Evolutionary conservation across 148 eudicot genomes (phyloP), one percentile per base, ranked within the genome.

Genomic region (Vaccinium vitisidaea): DNA sequence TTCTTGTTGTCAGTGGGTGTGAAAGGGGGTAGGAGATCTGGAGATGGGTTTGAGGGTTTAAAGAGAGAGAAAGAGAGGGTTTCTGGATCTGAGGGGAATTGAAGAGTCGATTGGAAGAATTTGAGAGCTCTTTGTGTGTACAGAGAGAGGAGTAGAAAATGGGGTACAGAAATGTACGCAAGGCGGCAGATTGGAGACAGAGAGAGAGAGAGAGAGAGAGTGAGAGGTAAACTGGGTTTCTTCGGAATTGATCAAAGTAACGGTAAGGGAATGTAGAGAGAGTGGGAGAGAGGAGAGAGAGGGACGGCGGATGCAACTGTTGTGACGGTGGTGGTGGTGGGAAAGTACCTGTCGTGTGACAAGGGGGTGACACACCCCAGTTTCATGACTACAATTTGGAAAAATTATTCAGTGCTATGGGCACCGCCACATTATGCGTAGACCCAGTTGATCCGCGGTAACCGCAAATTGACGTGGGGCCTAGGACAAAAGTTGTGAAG

Each of bases 301-400:
- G 4, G 11, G 78, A 8, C 12, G 9, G 23, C 6, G 8, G 15
- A 13, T 6, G 25, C 76, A 36, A 1, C 25, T 49, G 30, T 70
- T 50, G 21, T 30, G 50, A 49, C 9, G 78, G 32, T 36, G 77
- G 30, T 8, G 75, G 77, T 25, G 65, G 84, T 46, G 46, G 49
- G 27, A 79, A 65, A 6, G 77, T 30, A 69, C 27, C 59, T 27
- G 48, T 82, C 46, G 32, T 81, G 83, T 43, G 83, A 21, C 8
- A n/a, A 4, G 50, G 53, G 71, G n/a, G 75, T 23, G 75, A 65
- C n/a, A 23, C 83, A 65, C 58, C 25, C 75, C 75, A 81, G 75
- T 81, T 80, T 23, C 70, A 58, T 56, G 70, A 7, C 15, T 75
- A 2, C 19, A 32, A 13, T 13, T 27, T 9, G 27, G 81, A 1